Evolutionary conservation across 495 filamentous ascomycete genomes (phyloP), one percentile per base, ranked within the genome.

Genomic region (Penicillium paxilli): DNA sequence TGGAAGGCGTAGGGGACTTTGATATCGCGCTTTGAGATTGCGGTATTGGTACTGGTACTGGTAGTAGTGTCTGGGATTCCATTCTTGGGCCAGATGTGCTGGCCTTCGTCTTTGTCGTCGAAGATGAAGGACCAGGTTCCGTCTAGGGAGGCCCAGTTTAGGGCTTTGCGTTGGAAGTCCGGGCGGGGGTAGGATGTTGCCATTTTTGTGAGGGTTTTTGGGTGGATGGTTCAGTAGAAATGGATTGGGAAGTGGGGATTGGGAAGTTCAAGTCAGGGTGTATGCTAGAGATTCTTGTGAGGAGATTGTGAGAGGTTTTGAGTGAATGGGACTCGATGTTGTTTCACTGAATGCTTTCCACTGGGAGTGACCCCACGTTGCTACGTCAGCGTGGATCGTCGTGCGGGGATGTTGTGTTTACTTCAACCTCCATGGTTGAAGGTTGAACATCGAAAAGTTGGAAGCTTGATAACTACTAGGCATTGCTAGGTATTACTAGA

Each of bases 1-100:
- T 85, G 83, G 61, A 83, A 86, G 1, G 76, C 80, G 54, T 79
- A 86, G 2, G 82, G 82, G 16, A 86, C 82, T 35, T 73, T 64
- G 54, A 85, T 86, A 4, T 64, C 67, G 32, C 55, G 64, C 53
- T 77, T 78, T 6, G 48, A 46, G 10, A 10, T 44, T 24, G 33
- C n/a, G n/a, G n/a, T 41, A 6, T 37, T 45, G 28, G 51, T 33
- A 28, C 64, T 48, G 25, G 4, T 28, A 28, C 5, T 28, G 30
- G 11, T 14, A 14, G 30, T 12, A 14, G n/a, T 11, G 30, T 14
- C 1, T 7, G 28, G 2, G 28, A 30, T 32, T 32, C 66, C 73
- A 72, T 28, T 67, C 47, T 17, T 69, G 40, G 24, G 48, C 50
- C 7, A 81, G 68, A n/a, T n/a, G n/a, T n/a, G n/a, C n/a, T n/a